These are phyloP conservation scores for Aegilops sharonensis DNA, from an alignment of 176 grass and related monocot genomes.

Conservation along the genomic window DNA sequence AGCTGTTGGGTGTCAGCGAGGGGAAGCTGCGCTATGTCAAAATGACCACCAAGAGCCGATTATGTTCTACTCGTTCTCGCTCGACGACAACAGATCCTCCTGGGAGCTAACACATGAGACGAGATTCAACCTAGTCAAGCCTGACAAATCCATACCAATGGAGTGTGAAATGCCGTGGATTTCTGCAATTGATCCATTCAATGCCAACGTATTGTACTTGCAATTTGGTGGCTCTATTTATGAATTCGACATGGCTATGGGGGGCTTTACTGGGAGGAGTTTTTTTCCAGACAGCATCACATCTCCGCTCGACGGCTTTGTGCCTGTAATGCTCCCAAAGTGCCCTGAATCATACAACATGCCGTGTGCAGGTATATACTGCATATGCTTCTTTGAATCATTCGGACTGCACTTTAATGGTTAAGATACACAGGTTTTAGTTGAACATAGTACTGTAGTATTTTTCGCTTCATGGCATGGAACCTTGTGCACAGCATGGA, in stretches of 20 bases:
- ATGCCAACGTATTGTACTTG: background rate
- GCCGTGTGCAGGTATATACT: constrained; percentile 9
- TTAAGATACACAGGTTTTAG: background rate
- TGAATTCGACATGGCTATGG: background rate
- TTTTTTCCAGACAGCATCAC: background rate
- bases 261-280: background rate
- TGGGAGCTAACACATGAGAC: too few species aligned
- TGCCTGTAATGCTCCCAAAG: background rate
- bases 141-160: too few species aligned
- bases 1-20: background rate
- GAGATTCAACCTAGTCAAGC: too few species aligned
- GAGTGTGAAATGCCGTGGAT: background rate
- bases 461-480: background rate
- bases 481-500: background rate
- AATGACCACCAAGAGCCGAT: background rate
- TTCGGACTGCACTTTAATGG: background rate
- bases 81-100: too few species aligned
- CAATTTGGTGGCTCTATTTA: background rate
- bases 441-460: background rate
- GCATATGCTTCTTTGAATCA: background rate
- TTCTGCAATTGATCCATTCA: background rate
- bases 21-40: background rate
- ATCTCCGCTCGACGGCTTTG: background rate
- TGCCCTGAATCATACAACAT: constrained; percentile 2
- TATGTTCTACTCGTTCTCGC: too few species aligned